Percentiles rank a stretch among this genome's conserved stretches.
Evolutionary conservation across 2,329 filamentous ascomycete genomes (phyloP).

Genomic region (Orbilia oligospora): DNA sequence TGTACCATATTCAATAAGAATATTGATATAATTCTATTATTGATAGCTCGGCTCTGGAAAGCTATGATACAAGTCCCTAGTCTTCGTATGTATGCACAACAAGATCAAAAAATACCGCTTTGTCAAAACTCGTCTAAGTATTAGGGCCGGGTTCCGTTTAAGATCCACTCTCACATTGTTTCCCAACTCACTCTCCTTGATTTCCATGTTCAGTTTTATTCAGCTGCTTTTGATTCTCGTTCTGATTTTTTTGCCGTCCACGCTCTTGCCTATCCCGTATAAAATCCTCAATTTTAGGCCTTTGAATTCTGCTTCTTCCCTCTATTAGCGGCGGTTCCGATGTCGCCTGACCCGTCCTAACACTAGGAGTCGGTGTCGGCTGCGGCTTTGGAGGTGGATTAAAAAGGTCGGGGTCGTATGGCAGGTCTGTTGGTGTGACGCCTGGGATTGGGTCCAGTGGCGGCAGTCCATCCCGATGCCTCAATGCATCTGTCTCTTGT

Average conservation of each 20-base stretch:
- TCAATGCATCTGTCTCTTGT: constrained; percentile 28
- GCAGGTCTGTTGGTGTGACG: constrained; percentile 1
- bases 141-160: too few relatives aligned
- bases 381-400: not conserved
- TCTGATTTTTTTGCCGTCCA: not conserved
- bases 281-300: not conserved
- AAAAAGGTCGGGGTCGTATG: constrained; percentile 14
- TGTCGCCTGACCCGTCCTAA: not conserved
- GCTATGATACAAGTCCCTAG: not conserved
- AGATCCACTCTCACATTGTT: too few relatives aligned
- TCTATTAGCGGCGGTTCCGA: not conserved
- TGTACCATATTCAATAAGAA: too few relatives aligned
- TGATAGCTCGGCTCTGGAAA: not conserved
- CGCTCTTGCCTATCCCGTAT: not conserved
- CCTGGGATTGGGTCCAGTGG: not conserved
- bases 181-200: too few relatives aligned
- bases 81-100: not conserved
- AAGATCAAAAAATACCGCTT: not conserved
- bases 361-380: not conserved
- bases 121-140: too few relatives aligned
- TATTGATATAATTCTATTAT: too few relatives aligned
- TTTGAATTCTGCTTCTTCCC: not conserved
- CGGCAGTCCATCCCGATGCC: not conserved
- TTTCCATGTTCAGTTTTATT: too few relatives aligned
- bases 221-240: not conserved